A percentile compares a stretch with the other conserved stretches of the same genome.
Evolutionary conservation across 73 alveolate genomes (phyloP).

Genomic region (Paramecium sonneborni): DNA sequence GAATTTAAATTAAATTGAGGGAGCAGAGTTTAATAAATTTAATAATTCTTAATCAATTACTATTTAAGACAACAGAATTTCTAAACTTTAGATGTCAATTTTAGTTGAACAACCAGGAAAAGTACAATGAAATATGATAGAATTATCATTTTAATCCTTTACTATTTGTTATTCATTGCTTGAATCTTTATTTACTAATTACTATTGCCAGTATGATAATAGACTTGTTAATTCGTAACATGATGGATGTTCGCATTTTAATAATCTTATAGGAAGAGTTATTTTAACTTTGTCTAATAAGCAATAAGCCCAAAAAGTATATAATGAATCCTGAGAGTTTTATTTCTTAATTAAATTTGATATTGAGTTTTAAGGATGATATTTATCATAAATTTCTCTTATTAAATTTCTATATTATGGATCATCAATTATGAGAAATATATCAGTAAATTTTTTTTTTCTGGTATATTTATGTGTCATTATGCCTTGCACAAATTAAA

Average conservation of each 20-base stretch:
- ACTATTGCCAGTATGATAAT: not conserved
- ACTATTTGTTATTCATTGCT: not conserved
- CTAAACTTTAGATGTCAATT: not conserved
- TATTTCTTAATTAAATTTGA: not conserved
- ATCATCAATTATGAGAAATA: not conserved
- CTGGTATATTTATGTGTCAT: not conserved
- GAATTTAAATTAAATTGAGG: not conserved
- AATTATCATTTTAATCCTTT: not conserved
- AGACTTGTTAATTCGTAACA: not conserved
- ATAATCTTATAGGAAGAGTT: not conserved
- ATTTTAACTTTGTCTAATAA: not conserved
- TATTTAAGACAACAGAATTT: not conserved
- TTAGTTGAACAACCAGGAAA: not conserved
- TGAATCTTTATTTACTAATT: not conserved
- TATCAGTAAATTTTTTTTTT: not conserved
- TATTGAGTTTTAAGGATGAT: not conserved
- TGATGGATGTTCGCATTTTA: not conserved
- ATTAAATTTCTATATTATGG: not conserved
- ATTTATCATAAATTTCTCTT: not conserved
- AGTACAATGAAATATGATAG: not conserved
- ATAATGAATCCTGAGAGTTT: not conserved
- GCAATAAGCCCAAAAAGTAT: not conserved
- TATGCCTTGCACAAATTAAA: not conserved
- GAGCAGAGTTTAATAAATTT: not conserved
- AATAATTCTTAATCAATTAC: not conserved